phyloP scores from a whole-genome alignment of 441 rosid genomes.

The Populus trichocarpa region DNA sequence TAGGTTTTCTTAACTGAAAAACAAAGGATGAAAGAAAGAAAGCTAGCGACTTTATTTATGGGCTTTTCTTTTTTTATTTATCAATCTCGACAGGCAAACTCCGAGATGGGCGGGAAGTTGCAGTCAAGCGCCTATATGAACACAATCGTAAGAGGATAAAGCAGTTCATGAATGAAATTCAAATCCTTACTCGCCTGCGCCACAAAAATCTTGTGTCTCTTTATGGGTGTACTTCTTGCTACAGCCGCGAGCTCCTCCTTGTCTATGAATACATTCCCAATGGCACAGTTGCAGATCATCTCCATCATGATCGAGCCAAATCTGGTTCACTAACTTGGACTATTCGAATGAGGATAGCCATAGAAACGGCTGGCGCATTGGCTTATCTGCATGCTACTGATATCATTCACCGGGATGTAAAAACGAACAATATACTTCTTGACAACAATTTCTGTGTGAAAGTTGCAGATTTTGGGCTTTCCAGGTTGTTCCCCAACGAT shows the following conservation, averaged over 20 bases:
- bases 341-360: slow-evolving; percentile 60
- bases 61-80: background rate
- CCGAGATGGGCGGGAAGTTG: slow-evolving; percentile 67
- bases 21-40: background rate
- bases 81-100: slow-evolving; percentile 42
- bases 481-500: slow-evolving; percentile 51
- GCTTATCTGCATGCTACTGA: slow-evolving; percentile 69
- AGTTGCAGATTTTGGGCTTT: slow-evolving; percentile 75
- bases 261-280: slow-evolving; percentile 68
- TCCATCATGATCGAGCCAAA: slow-evolving; percentile 39
- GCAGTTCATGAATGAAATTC: slow-evolving; percentile 71
- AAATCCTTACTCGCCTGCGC: slow-evolving; percentile 62
- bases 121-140: slow-evolving; percentile 70
- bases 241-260: slow-evolving; percentile 63
- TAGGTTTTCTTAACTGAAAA: slow-evolving; percentile 15
- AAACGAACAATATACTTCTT: slow-evolving; percentile 68
- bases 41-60: background rate
- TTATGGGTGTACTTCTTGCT: slow-evolving; percentile 70
- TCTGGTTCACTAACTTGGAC: slow-evolving; percentile 47
- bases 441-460: slow-evolving; percentile 52
- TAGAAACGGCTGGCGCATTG: slow-evolving; percentile 69
- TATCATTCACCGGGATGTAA: slow-evolving; percentile 71
- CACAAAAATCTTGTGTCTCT: slow-evolving; percentile 70
- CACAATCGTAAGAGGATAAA: slow-evolving; percentile 46
- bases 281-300: slow-evolving; percentile 80